Evolutionary conservation across 2,329 filamentous ascomycete genomes (phyloP).

Genomic region (Ophiostoma himal-ulmi): DNA sequence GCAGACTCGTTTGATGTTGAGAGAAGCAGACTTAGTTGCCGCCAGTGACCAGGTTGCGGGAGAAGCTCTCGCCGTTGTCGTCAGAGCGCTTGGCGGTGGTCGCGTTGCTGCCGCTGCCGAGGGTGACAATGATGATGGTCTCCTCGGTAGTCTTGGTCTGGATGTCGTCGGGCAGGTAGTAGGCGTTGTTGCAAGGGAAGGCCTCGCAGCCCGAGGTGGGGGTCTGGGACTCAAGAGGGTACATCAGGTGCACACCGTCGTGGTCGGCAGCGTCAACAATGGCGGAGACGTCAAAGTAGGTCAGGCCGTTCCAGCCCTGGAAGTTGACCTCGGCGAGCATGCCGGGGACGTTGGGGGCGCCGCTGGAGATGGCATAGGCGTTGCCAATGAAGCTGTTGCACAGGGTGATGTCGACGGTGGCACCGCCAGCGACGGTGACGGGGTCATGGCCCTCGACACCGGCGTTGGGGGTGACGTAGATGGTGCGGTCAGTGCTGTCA

Average conservation of each 20-base stretch:
- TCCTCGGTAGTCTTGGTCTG: constrained; percentile 36
- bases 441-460: constrained; percentile 35
- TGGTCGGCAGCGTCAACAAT: constrained; percentile 40
- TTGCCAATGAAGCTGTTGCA: constrained; percentile 33
- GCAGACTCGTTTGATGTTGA: too few species aligned
- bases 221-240: constrained; percentile 30
- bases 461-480: constrained; percentile 46
- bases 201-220: constrained; percentile 37
- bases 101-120: constrained; percentile 26
- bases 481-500: constrained; percentile 44
- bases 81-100: constrained; percentile 18
- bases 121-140: constrained; percentile 34
- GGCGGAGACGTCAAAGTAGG: constrained; percentile 43
- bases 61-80: constrained; percentile 19
- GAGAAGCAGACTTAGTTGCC: constrained; percentile 19
- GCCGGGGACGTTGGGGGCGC: constrained; percentile 33
- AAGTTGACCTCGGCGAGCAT: constrained; percentile 37
- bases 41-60: constrained; percentile 27
- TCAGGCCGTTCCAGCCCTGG: constrained; percentile 34
- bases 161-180: constrained; percentile 38
- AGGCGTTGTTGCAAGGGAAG: constrained; percentile 40
- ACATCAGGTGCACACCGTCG: constrained; percentile 38
- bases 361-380: constrained; percentile 34
- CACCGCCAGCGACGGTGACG: constrained; percentile 37
- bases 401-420: constrained; percentile 37